Evolutionary conservation across 805 yeast genomes (phyloP), one percentile per base, ranked within the genome.

Genomic region (Sugiyamaella lignohabitans): DNA sequence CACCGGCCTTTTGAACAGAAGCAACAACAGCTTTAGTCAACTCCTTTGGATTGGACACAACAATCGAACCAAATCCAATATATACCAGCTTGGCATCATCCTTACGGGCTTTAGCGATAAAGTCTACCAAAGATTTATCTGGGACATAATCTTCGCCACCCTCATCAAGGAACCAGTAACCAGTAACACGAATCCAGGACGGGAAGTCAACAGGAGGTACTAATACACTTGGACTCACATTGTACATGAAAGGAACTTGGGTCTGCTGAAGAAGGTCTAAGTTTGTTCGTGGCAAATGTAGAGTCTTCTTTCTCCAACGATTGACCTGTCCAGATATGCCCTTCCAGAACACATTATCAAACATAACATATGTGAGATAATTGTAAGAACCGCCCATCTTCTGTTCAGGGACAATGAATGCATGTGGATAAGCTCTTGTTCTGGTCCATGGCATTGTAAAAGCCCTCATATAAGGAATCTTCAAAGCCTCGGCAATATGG

Each of bases 381-480:
- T 91, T 91, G 66, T 91, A 91, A 6, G 89, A 83, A 2, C 97
- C 96, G 8, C 96, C 96, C 62, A 84, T 76, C 60, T 84, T 87
- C 64, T 86, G 94, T 50, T 88, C 96, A 0, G 98, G 96, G 5
- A 87, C 95, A 61, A 89, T 79, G 53, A 91, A 88, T 0, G 98
- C 97, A 70, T 91, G 97, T 1, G 97, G 97, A 61, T 91, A 91
- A 0, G 96, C 95, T 55, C 95, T 73, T 0, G 98, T 89, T 51
- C 95, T 69, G 0, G 97, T 87, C 98, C 98, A 91, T 0, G 98
- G 98, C 98, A 91, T 91, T 0, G 98, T 91, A 61, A 91, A 91
- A 0, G 97, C 97, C 57, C 97, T 73, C 69, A 86, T 84, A 61
- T 91, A 91, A 0, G 98, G 95, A 47, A 91, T 84, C 18, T 80